Percentiles rank a stretch among this genome's conserved stretches.
Conservation (phyloP, 805 yeast genomes). For the Nakazawaea sp. region DNA sequence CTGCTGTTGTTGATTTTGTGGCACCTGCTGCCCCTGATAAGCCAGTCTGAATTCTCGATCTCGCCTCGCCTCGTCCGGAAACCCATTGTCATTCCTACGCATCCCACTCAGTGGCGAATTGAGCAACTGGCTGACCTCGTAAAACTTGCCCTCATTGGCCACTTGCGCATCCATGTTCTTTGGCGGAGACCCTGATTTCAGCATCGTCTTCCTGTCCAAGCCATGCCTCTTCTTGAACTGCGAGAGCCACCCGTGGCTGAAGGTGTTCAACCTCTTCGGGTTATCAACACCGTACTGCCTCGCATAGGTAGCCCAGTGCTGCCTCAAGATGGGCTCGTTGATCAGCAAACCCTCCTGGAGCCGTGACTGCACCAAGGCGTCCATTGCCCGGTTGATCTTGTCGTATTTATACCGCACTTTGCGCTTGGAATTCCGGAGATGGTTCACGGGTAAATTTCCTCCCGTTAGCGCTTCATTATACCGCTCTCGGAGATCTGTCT, state of each 20-base stretch:
- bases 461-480: slow-evolving; percentile 26
- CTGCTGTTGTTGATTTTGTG: not conserved
- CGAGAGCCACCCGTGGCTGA: slow-evolving; percentile 58
- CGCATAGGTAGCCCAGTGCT: slow-evolving; percentile 50
- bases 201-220: slow-evolving; percentile 24
- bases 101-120: slow-evolving; percentile 11
- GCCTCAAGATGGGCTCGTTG: slow-evolving; percentile 48
- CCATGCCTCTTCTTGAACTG: slow-evolving; percentile 57
- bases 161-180: slow-evolving; percentile 11
- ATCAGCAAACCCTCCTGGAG: slow-evolving; percentile 37
- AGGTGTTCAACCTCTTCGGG: slow-evolving; percentile 47
- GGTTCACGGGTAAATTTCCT: slow-evolving; percentile 15
- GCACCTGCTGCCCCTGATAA: not conserved
- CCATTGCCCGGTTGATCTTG: slow-evolving; percentile 55
- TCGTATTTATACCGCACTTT: slow-evolving; percentile 49
- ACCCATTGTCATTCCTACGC: too few species aligned
- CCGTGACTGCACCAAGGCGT: slow-evolving; percentile 39
- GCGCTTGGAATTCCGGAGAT: slow-evolving; percentile 28
- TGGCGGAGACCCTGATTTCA: not conserved
- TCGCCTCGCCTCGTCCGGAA: too few species aligned
- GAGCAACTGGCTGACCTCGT: slow-evolving; percentile 8
- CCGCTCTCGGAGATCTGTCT: slow-evolving; percentile 40
- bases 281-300: slow-evolving; percentile 51
- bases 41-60: too few species aligned
- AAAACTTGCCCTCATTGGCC: slow-evolving; percentile 13